These are phyloP conservation scores for Xylaria castorea DNA, from an alignment of 495 filamentous ascomycete species.

Conservation along the genomic window DNA sequence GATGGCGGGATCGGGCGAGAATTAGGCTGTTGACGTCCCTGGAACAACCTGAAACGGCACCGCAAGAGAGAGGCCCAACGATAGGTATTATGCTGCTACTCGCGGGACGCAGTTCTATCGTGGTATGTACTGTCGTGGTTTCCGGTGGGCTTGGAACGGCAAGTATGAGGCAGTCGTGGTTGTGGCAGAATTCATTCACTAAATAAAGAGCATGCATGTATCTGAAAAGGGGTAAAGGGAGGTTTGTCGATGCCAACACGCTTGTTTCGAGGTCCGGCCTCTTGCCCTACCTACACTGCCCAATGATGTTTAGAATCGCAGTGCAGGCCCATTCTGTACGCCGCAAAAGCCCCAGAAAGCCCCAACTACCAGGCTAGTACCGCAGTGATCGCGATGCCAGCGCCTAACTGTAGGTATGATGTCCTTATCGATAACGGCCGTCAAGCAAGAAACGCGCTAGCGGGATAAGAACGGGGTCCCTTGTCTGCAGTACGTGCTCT, in stretches of 20 bases:
- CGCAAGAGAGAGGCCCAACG: conserved; percentile 9
- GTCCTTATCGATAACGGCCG: conserved; percentile 17
- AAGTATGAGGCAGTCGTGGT: conserved; percentile 13
- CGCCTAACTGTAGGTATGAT: background rate
- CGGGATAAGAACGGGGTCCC: background rate
- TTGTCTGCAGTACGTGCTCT: background rate
- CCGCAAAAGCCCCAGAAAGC: conserved; percentile 11
- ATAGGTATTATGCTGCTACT: background rate
- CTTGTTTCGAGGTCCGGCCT: conserved; percentile 16
- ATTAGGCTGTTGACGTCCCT: conserved; percentile 24
- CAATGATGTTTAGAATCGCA: conserved; percentile 19
- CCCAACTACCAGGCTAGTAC: background rate
- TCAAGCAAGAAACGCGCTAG: background rate
- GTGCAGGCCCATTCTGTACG: background rate
- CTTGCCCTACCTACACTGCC: conserved; percentile 15
- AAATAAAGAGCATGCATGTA: background rate
- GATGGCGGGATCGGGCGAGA: conserved; percentile 33
- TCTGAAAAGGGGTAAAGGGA: conserved; percentile 31
- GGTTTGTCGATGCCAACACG: conserved; percentile 18
- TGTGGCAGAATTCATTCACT: conserved; percentile 10
- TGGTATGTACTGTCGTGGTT: background rate
- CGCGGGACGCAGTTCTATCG: background rate
- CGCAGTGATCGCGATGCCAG: background rate
- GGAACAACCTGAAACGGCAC: conserved; percentile 17
- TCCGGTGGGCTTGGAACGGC: background rate